phyloP scores from a whole-genome alignment of 1,284 basidiomycete genomes.

The Pulveroboletus sp. region DNA sequence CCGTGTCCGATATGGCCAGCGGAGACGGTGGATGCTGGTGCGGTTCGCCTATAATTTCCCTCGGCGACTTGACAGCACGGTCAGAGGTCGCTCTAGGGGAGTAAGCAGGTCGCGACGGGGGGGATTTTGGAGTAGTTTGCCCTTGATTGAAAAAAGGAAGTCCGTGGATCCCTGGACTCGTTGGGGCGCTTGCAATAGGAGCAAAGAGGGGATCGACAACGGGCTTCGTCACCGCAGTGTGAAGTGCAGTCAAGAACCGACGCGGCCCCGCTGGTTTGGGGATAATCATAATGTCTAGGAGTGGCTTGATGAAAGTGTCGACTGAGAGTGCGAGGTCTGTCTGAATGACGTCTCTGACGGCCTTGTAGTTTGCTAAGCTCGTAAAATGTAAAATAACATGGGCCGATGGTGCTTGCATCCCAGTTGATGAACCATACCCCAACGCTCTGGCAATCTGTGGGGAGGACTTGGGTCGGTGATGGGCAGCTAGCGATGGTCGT shows the following conservation, averaged over 20 bases:
- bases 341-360: conserved; percentile 84
- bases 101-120: conserved; percentile 43
- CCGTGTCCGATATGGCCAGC: conserved; percentile 70
- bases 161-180: conserved; percentile 58
- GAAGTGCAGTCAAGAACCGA: conserved; percentile 84
- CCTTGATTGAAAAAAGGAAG: conserved; percentile 46
- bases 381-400: conserved; percentile 87
- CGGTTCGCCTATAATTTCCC: conserved; percentile 44
- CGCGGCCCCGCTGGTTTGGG: conserved; percentile 94
- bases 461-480: conserved; percentile 76
- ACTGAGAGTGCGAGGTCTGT: conserved; percentile 54
- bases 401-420: conserved; percentile 36
- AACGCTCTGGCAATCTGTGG: conserved; percentile 67
- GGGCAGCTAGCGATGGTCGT: conserved; percentile 70
- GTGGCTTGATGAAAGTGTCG: conserved; percentile 40
- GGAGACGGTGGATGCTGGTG: conserved; percentile 67
- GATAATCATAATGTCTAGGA: conserved; percentile 88
- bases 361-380: conserved; percentile 84
- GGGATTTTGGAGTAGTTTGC: conserved; percentile 43
- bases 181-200: conserved; percentile 90
- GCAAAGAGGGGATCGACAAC: conserved; percentile 85
- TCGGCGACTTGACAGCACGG: conserved; percentile 55
- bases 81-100: conserved; percentile 61
- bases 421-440: conserved; percentile 37
- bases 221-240: conserved; percentile 84